Evolutionary conservation across 371 early-diverging fungal species (phyloP), one percentile per base, ranked within the genome.

Genomic region (Lichtheimia hyalospora): DNA sequence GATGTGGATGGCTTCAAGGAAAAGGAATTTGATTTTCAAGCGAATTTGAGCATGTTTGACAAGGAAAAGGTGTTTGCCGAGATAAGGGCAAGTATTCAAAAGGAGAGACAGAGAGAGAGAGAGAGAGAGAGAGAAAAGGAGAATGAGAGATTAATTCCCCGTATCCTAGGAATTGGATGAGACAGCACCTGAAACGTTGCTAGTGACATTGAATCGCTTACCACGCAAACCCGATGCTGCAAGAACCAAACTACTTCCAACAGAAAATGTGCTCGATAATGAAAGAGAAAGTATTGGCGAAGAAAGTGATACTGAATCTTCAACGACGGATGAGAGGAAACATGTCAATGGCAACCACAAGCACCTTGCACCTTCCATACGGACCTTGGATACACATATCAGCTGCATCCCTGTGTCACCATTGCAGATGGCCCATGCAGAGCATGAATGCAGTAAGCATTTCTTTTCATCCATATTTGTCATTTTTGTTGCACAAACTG

Each of bases 11-110:
- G 77, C 21, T 84, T 83, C 34, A 74, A 70, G 54, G 82, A 78
- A 28, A 75, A 89, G 42, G 93, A 92, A 57, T 94, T 94, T 75
- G 92, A 92, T 63, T 92, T 92, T 62, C 90, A 92, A 66, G 84
- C 85, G 27, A 88, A 90, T 59, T 66, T 94, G 25, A 69, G 75
- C n/a, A 81, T 85, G 73, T 89, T 90, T 83, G 86, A 94, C 63
- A 94, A 94, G 75, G 77, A 79, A 23, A 82, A 82, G 48, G 85
- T 91, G 52, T 94, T 92, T 87, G 91, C 84, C 15, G 89, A 92
- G 65, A 91, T 94, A 41, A 77, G 88, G 63, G 86, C 81, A 81
- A 68, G 61, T 50, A 10, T 28, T 53, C 40, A 15, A n/a, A n/a
- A 41, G 18, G 21, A 50, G 27, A 49, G n/a, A 23, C 3, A n/a